These are phyloP conservation scores for Tilletia indica DNA, from an alignment of 1,284 basidiomycete genomes.

Conservation along the genomic window DNA sequence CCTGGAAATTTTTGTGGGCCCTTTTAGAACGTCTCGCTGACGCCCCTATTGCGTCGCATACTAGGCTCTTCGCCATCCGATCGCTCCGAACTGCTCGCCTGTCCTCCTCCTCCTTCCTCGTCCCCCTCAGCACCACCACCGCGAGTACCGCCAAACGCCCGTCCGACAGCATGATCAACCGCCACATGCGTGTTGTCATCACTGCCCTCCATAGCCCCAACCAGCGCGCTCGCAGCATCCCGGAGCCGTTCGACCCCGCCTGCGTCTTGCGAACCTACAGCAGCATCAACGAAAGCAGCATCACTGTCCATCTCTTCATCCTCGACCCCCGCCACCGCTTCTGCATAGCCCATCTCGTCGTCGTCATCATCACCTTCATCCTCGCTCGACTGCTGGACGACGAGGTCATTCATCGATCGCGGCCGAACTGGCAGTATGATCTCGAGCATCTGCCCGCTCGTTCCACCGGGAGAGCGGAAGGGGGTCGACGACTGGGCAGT, in stretches of 20 bases:
- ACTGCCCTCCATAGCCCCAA: background rate
- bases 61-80: constrained; percentile 1
- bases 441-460: too few species aligned
- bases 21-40: background rate
- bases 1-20: background rate
- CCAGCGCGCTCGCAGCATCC: background rate
- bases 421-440: too few species aligned
- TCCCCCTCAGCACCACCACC: background rate
- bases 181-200: background rate
- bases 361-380: background rate
- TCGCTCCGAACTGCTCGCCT: background rate
- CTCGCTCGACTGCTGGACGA: constrained; percentile 6
- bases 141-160: background rate
- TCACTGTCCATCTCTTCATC: too few species aligned
- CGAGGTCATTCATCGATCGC: background rate
- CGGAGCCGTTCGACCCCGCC: background rate
- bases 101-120: background rate
- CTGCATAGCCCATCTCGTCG: background rate
- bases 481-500: too few species aligned
- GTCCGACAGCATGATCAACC: background rate
- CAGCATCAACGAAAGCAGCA: too few species aligned
- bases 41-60: background rate
- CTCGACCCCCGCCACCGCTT: too few species aligned
- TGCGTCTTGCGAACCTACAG: too few species aligned
- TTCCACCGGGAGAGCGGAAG: too few species aligned